These are phyloP conservation scores for Pleurotus ostreatus DNA, from an alignment of 768 basidiomycete species.

Conservation along the genomic window DNA sequence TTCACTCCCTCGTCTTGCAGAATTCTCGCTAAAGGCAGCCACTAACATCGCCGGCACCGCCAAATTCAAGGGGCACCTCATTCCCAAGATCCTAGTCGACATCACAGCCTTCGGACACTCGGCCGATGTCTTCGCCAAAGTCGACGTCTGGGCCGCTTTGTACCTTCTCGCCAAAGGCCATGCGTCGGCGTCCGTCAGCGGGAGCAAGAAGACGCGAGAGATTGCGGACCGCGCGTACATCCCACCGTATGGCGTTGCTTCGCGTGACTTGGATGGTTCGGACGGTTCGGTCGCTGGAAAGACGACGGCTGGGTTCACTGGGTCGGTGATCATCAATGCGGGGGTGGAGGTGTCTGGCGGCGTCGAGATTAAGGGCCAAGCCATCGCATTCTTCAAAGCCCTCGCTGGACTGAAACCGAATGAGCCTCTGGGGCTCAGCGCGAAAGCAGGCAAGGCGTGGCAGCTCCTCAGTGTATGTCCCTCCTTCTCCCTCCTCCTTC, in stretches of 20 bases:
- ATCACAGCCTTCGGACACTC: not conserved
- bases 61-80: constrained; percentile 1
- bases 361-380: not conserved
- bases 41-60: not conserved
- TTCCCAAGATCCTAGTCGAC: not conserved
- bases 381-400: not conserved
- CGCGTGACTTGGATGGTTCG: not conserved
- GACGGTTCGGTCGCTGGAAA: not conserved
- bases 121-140: not conserved
- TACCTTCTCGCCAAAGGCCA: not conserved
- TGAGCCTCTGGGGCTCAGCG: no score
- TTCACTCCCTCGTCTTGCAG: not conserved
- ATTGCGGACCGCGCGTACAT: not conserved
- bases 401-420: not conserved
- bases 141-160: not conserved
- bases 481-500: no score
- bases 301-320: not conserved
- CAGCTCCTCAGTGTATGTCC: no score
- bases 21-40: not conserved
- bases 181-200: not conserved
- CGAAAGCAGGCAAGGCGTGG: no score
- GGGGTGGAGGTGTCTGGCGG: not conserved
- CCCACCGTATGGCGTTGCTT: not conserved
- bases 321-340: not conserved
- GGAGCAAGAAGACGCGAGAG: not conserved